phyloP scores from a whole-genome alignment of 805 yeast genomes.

The Nakazawaea populi region DNA sequence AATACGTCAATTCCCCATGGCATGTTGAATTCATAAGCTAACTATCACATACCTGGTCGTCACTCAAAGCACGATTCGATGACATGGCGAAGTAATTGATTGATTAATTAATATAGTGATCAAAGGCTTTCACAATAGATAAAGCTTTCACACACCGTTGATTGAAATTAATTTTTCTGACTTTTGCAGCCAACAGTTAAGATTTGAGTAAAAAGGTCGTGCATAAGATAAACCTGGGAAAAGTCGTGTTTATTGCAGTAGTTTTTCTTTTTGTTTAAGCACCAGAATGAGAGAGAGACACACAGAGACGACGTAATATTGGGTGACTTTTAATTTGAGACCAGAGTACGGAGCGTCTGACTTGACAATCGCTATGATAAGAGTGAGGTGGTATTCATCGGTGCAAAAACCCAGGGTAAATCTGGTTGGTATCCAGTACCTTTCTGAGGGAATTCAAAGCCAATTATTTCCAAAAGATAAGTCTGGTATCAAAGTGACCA shows the following conservation, averaged over 20 bases:
- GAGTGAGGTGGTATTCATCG: neutral
- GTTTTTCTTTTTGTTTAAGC: too few relatives aligned
- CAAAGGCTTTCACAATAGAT: neutral
- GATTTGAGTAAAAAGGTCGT: neutral
- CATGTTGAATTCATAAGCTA: too few relatives aligned
- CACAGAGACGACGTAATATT: neutral
- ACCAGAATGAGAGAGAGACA: too few relatives aligned
- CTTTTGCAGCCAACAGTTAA: neutral
- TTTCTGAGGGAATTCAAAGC: conserved; percentile 50
- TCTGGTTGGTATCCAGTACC: conserved; percentile 76
- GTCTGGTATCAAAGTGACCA: conserved; percentile 20
- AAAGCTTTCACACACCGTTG: neutral
- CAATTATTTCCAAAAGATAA: conserved; percentile 49
- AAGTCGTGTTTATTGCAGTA: too few relatives aligned
- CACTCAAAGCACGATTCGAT: conserved; percentile 30
- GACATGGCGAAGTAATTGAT: conserved; percentile 22
- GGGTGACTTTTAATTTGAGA: neutral
- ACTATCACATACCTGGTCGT: conserved; percentile 37
- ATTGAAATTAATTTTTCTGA: neutral
- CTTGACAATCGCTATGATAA: neutral
- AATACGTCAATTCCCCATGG: neutral
- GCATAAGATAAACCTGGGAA: neutral
- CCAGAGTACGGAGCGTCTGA: too few relatives aligned
- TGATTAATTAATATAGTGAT: neutral
- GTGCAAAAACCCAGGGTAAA: conserved; percentile 51